Evolutionary conservation across 148 eudicot species (phyloP).

Genomic region (Fagopyrum tataricum): DNA sequence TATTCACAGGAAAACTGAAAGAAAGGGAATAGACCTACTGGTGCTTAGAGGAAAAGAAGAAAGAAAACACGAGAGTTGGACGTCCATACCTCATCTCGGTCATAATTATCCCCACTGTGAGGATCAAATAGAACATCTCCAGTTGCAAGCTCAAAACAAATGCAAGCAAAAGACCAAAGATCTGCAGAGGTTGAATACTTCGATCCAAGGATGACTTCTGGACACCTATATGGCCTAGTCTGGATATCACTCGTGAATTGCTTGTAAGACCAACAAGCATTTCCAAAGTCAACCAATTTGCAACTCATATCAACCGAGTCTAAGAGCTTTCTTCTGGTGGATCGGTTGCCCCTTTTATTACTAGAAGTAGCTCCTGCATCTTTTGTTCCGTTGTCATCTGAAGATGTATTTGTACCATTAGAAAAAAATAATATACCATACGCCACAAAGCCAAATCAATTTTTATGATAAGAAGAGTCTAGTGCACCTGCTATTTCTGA

Average conservation of each 20-base stretch:
- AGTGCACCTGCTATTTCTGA: slow-evolving; percentile 24
- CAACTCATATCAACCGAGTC: slow-evolving; percentile 48
- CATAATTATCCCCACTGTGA: slow-evolving; percentile 80
- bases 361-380: slow-evolving; percentile 19
- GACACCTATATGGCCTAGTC: slow-evolving; percentile 93
- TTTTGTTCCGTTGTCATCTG: slow-evolving; percentile 35
- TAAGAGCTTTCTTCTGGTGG: slow-evolving; percentile 22
- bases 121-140: slow-evolving; percentile 98
- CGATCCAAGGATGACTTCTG: slow-evolving; percentile 86
- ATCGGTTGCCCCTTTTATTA: slow-evolving; percentile 21
- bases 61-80: neutral
- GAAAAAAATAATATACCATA: slow-evolving; percentile 20
- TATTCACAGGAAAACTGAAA: slow-evolving; percentile 8
- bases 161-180: slow-evolving; percentile 97
- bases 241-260: slow-evolving; percentile 91
- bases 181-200: slow-evolving; percentile 91
- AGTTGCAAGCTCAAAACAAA: slow-evolving; percentile 93
- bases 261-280: slow-evolving; percentile 95
- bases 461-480: slow-evolving; percentile 16
- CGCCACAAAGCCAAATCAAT: slow-evolving; percentile 22
- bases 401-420: slow-evolving; percentile 32
- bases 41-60: neutral
- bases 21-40: neutral
- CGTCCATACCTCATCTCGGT: slow-evolving; percentile 74
- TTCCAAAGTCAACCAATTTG: slow-evolving; percentile 95